These are phyloP conservation scores for Hypsizygus marmoreus DNA, from an alignment of 768 basidiomycete species.

Conservation along the genomic window DNA sequence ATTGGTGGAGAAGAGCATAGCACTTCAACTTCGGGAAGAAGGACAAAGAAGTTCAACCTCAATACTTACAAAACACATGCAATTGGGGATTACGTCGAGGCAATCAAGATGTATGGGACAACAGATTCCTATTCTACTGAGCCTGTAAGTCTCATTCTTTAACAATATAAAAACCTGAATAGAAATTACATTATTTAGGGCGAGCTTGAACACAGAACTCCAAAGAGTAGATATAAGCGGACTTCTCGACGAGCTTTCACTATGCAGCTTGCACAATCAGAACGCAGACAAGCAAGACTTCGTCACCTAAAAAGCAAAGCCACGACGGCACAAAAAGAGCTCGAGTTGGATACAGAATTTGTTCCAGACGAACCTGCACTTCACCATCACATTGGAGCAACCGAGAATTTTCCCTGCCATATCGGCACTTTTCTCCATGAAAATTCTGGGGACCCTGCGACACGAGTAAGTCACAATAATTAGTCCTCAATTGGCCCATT, in stretches of 20 bases:
- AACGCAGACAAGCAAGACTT: neutral
- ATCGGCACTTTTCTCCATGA: neutral
- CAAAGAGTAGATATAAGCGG: too few relatives aligned
- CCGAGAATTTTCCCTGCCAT: neutral
- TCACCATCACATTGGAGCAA: neutral
- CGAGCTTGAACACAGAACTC: slow-evolving; percentile 17
- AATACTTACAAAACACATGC: slow-evolving; percentile 29
- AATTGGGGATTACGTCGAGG: slow-evolving; percentile 22
- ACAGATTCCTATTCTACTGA: slow-evolving; percentile 19
- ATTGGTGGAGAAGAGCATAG: too few relatives aligned
- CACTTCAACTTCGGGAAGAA: too few relatives aligned
- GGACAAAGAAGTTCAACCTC: too few relatives aligned
- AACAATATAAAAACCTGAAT: neutral
- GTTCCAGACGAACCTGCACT: too few relatives aligned
- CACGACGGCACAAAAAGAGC: neutral
- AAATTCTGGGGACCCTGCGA: neutral
- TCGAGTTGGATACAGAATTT: too few relatives aligned
- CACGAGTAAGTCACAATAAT: neutral
- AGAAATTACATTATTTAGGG: slow-evolving; percentile 7
- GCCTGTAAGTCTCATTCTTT: neutral
- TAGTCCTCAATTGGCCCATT: neutral
- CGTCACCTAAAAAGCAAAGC: neutral
- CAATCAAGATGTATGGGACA: slow-evolving; percentile 16
- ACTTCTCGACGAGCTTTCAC: neutral
- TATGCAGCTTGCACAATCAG: neutral